Conservation (phyloP, 768 basidiomycete species). For the Leccinum incarnatum region DNA sequence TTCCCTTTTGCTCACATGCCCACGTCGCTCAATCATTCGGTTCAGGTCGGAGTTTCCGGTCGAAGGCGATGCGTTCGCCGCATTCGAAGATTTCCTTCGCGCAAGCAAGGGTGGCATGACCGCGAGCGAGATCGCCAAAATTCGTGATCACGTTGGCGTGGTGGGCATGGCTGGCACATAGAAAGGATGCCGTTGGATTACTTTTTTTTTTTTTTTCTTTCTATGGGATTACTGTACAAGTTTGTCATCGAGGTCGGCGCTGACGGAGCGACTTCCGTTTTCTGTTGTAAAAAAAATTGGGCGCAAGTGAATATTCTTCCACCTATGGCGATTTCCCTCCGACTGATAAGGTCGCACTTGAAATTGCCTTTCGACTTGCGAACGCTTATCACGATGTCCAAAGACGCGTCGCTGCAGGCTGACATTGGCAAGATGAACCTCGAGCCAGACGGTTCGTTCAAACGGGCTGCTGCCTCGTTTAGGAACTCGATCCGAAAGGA, state of each 20-base stretch:
- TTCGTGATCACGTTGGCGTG: slow-evolving; percentile 84
- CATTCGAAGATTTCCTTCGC: slow-evolving; percentile 85
- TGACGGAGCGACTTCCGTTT: slow-evolving; percentile 3
- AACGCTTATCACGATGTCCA: slow-evolving; percentile 24
- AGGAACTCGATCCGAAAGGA: slow-evolving; percentile 54
- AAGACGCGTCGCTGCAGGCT: slow-evolving; percentile 37
- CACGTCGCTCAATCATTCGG: background rate
- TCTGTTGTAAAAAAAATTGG: background rate
- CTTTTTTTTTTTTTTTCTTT: background rate
- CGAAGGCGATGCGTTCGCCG: slow-evolving; percentile 60
- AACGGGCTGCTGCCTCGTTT: slow-evolving; percentile 51
- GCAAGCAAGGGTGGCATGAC: slow-evolving; percentile 79
- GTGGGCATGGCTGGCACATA: slow-evolving; percentile 85
- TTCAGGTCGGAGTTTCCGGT: slow-evolving; percentile 59
- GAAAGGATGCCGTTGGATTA: background rate
- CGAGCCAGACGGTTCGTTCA: slow-evolving; percentile 65
- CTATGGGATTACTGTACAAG: slow-evolving; percentile 10
- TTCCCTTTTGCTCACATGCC: too few relatives aligned
- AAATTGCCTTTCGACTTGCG: background rate
- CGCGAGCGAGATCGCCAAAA: slow-evolving; percentile 86
- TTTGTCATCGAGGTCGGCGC: slow-evolving; percentile 13
- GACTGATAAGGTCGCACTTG: slow-evolving; percentile 6
- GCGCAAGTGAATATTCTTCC: slow-evolving; percentile 12
- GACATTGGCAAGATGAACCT: slow-evolving; percentile 57
- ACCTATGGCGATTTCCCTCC: slow-evolving; percentile 13